Evolutionary conservation across 192 early-diverging fungal species (phyloP).

Genomic region (Geosiphon pyriformis): DNA sequence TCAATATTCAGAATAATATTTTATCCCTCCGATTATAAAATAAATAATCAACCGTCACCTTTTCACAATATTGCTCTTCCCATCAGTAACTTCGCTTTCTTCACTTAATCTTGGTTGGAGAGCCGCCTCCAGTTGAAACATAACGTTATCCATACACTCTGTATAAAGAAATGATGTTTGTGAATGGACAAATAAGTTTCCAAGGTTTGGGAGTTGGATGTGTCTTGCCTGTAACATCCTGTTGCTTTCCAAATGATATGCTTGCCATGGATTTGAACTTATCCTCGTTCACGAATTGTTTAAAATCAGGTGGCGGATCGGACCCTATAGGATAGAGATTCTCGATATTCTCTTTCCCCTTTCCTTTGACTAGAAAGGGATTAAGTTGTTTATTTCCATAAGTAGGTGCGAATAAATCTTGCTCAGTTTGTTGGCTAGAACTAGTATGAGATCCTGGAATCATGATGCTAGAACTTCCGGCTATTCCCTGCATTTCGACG

Average conservation of each 20-base stretch:
- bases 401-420: too few species aligned
- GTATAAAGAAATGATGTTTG: conserved; percentile 2
- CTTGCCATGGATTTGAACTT: not conserved
- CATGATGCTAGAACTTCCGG: not conserved
- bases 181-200: not conserved
- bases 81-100: not conserved
- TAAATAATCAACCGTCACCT: conserved; percentile 14
- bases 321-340: not conserved
- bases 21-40: too few species aligned
- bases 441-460: not conserved
- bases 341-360: conserved; percentile 6
- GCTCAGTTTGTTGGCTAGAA: not conserved
- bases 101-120: conserved; percentile 36
- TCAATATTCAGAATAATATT: too few species aligned
- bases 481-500: not conserved
- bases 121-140: conserved; percentile 56
- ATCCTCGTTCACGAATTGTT: not conserved
- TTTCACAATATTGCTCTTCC: conserved; percentile 22
- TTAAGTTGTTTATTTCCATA: not conserved
- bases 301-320: not conserved
- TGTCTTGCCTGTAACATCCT: conserved; percentile 60
- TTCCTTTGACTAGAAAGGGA: conserved; percentile 6
- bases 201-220: too few species aligned
- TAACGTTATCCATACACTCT: conserved; percentile 70
- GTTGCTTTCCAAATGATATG: conserved; percentile 54